Base-by-base conservation (phyloP, 2,329 filamentous ascomycete species). In the Nigrograna mackinnonii region DNA sequence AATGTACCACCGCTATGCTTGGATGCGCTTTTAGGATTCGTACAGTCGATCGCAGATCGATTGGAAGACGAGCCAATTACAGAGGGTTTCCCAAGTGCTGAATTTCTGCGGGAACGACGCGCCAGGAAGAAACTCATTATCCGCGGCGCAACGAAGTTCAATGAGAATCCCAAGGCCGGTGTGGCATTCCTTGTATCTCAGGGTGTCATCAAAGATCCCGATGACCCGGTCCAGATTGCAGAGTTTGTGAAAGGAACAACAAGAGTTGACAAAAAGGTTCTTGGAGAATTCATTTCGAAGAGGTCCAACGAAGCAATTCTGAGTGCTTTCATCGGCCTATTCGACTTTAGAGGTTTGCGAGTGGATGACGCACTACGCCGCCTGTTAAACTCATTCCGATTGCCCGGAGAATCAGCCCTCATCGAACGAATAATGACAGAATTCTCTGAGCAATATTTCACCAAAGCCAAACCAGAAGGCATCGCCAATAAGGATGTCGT, bases 1-100 rank as follows among this genome's bases (percentile, higher is more conserved):
- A 99, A 95, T 63, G 95, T 99, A 1, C 94, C 94, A 13, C 94
- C 94, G 1, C 75, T 99, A 3, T 99, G 94, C 59, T 77, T 99
- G 17, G 94, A 99, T 70, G 91, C 94, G 7, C 76, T 99, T 9
- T 77, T 99, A 18, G 86, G 90, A 13, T 97, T 91, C 58, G 83
- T 99, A 22, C 91, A 96, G 61, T 96, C 90, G 52, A 86, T 99
- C 52, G 87, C 90, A 1, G 91, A 96, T 64, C 82, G 94, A 41
- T 72, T 97, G 14, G 82, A 95, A 37, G 82, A 94, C 39, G 74
- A 82, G 19, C 83, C 88, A 1, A 66, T 72, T 2, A 74, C 71
- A 9, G 83, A 86, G 39, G 84, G 83, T 1, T 84, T 86, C 52
- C 88, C 88, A 0, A 81, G 89, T 40, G 77, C 81, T 19, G 76